Base-by-base conservation (phyloP, 768 basidiomycete genomes). In the Leccinum imitatum region DNA sequence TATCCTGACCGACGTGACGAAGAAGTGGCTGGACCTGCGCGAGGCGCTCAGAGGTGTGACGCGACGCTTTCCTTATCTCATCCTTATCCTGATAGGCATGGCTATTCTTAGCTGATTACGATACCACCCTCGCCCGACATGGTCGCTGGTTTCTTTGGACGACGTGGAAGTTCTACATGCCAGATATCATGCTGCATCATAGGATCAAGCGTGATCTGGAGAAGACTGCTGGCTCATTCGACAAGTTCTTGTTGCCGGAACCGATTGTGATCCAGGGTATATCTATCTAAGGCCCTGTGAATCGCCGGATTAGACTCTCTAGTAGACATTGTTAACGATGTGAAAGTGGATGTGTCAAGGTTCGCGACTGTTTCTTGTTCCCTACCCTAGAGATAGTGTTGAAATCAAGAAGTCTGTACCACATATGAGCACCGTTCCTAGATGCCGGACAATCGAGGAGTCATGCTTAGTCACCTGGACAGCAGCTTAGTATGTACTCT, bases 111-210 rank as follows among this genome's bases (percentile, higher is more conserved):
- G 87, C 73, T 52, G 86, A 91, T 71, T 90, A 88, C 67, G 84
- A 89, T 59, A 84, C 82, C 69, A 84, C 81, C 35, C 79, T 80
- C 21, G 78, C 84, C 14, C 81, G 82, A 65, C 82, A 90, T 67
- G 80, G 86, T 23, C 84, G 89, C 44, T 72, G 80, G 67, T 91
- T 91, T 78, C 75, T 91, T 55, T 91, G 89, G 89, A 91, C 89
- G 62, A 82, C 82, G 4, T 75, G 78, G 59, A 71, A 72, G 57
- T 90, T 82, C 65, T 90, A 89, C 67, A 72, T 81, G 19, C 87
- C 87, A 0, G 72, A 79, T 44, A 67, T 79, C 9, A 54, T 75
- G 50, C 63, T 63, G 37, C 73, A 74, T 51, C 71, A 66, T 19
- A 17, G 35, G 46, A 71, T 62, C 23, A 73, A 76, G 64, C 59